Percentiles rank a stretch among this genome's conserved stretches.
phyloP scores from a whole-genome alignment of 257 asterid genomes.

The Orobanche coerulescens region DNA sequence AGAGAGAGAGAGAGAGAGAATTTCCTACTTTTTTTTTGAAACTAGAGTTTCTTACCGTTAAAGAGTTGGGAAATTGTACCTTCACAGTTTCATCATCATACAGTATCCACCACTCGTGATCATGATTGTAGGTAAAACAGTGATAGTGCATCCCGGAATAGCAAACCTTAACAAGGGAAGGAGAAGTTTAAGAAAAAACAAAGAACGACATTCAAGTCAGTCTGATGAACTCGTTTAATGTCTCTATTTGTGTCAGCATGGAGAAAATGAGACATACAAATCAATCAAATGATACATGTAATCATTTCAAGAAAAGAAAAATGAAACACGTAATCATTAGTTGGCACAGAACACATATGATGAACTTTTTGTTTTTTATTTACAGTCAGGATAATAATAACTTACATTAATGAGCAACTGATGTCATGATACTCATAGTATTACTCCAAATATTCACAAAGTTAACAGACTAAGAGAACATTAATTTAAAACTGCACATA shows the following conservation, averaged over 20 bases:
- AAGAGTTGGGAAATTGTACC: conserved; percentile 34
- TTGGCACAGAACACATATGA: neutral
- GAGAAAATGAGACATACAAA: too few relatives aligned
- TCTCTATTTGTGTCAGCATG: too few relatives aligned
- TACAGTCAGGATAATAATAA: too few relatives aligned
- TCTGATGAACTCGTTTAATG: neutral
- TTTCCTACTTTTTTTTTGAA: too few relatives aligned
- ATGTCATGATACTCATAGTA: too few relatives aligned
- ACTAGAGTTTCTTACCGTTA: too few relatives aligned
- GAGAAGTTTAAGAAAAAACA: neutral
- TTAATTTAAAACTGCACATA: too few relatives aligned
- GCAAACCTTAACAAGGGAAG: conserved; percentile 34
- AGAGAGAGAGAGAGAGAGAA: neutral
- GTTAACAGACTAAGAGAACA: conserved; percentile 3
- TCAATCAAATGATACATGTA: too few relatives aligned
- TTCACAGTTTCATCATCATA: conserved; percentile 92
- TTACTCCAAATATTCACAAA: too few relatives aligned
- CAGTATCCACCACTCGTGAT: conserved; percentile 78
- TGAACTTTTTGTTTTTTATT: too few relatives aligned
- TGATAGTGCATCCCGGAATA: conserved; percentile 94
- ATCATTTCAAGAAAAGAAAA: neutral
- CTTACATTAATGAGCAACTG: too few relatives aligned
- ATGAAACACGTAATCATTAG: neutral
- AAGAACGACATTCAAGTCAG: too few relatives aligned
- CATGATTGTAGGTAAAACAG: conserved; percentile 76